Evolutionary conservation across 164 flowering plant species (phyloP).

Genomic region (Berberis thunbergii): DNA sequence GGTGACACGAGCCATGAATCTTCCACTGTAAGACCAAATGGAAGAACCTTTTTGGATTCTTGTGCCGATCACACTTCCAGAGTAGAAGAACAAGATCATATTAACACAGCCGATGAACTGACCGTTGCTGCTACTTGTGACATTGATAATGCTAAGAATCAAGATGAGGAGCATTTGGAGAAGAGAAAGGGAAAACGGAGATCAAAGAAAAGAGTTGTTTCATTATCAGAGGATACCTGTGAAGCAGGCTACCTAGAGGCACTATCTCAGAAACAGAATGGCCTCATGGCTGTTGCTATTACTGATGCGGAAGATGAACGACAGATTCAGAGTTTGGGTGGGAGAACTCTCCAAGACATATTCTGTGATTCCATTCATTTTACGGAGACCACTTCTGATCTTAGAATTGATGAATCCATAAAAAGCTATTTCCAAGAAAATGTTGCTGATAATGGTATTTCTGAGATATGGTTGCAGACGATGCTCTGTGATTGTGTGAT

Average conservation of each 20-base stretch:
- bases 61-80: slow-evolving; percentile 17
- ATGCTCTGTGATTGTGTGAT: slow-evolving; percentile 39
- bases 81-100: slow-evolving; percentile 3
- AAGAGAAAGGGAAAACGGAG: slow-evolving; percentile 31
- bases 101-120: slow-evolving; percentile 8
- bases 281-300: slow-evolving; percentile 14
- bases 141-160: slow-evolving; percentile 8
- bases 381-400: not conserved
- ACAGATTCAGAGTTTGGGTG: not conserved
- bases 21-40: slow-evolving; percentile 19
- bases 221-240: slow-evolving; percentile 27
- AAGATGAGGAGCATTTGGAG: slow-evolving; percentile 24
- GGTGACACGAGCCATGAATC: slow-evolving; percentile 12
- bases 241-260: slow-evolving; percentile 9
- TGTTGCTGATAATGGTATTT: slow-evolving; percentile 37
- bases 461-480: slow-evolving; percentile 45
- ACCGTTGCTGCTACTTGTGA: slow-evolving; percentile 17
- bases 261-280: slow-evolving; percentile 20
- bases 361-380: not conserved
- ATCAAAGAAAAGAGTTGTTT: slow-evolving; percentile 40
- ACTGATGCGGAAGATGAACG: slow-evolving; percentile 13
- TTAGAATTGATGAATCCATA: slow-evolving; percentile 28
- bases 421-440: slow-evolving; percentile 32
- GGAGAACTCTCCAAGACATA: not conserved
- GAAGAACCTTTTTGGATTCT: not conserved